These are phyloP conservation scores for Globisporangium heterothallicum DNA, from an alignment of 352 stramenopile genomes.

Conservation along the genomic window DNA sequence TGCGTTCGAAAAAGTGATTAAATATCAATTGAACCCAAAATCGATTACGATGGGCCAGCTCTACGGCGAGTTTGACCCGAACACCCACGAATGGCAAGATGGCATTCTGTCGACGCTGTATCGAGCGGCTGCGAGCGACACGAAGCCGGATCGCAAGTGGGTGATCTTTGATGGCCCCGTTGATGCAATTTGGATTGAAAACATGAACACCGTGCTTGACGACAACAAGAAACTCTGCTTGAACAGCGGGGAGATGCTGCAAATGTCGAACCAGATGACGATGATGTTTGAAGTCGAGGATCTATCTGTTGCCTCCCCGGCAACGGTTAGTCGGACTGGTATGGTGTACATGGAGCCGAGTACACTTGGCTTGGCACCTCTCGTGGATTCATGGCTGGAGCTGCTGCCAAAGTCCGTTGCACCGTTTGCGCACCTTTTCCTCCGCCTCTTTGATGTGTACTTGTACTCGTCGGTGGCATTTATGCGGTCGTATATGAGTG, in stretches of 20 bases:
- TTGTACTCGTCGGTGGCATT: constrained; percentile 84
- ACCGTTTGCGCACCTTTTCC: constrained; percentile 36
- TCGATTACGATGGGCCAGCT: constrained; percentile 94
- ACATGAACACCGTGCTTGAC: constrained; percentile 96
- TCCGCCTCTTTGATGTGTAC: constrained; percentile 89
- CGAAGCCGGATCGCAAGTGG: constrained; percentile 91
- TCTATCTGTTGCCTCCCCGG: constrained; percentile 89
- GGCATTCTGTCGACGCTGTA: constrained; percentile 94
- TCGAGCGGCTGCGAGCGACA: constrained; percentile 79
- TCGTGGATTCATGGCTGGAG: constrained; percentile 90
- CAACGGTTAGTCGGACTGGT: constrained; percentile 91
- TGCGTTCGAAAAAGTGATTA: constrained; percentile 85
- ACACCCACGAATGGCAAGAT: constrained; percentile 95
- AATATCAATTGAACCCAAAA: constrained; percentile 93
- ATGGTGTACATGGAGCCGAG: constrained; percentile 97
- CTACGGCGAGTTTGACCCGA: constrained; percentile 93
- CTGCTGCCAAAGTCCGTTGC: constrained; percentile 39
- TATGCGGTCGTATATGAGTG: constrained; percentile 79
- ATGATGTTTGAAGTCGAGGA: constrained; percentile 99
- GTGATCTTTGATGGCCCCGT: constrained; percentile 94
- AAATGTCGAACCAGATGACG: constrained; percentile 94
- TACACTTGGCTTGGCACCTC: constrained; percentile 80
- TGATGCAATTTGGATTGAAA: constrained; percentile 95
- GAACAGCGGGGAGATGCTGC: constrained; percentile 92
- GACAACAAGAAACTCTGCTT: constrained; percentile 96